Base-by-base conservation (phyloP, 2,329 filamentous ascomycete species). In the Aspergillus clavatus region DNA sequence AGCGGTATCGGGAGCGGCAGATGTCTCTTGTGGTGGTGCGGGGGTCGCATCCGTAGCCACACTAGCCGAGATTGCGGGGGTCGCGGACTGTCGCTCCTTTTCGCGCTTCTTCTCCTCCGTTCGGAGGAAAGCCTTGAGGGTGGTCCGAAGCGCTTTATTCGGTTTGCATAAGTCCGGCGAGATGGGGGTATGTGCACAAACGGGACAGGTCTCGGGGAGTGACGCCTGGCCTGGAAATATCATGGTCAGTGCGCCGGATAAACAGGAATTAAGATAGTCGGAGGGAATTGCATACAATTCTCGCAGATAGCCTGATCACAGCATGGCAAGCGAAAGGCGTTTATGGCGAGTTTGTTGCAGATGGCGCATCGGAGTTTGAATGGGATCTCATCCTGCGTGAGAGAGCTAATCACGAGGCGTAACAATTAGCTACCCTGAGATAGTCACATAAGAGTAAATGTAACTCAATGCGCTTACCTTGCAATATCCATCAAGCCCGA, bases 231-330 rank as follows among this genome's bases (percentile, higher is more conserved):
- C 83, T 91, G 54, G 16, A 38, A 26, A 26, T 8, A 23, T 27
- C 27, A 35, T 21, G 21, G 2, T n/a, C 40, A 14, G 23, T 3
- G 12, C 5, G 2, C 16, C 11, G 38, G n/a, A 45, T 21, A 10
- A 22, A 14, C 7, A 7, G 1, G n/a, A n/a, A n/a, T n/a, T 21
- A 11, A 40, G 21, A n/a, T 2, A 11, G 10, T 26, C n/a, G 5
- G 2, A 16, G 22, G n/a, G 2, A 33, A 8, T 24, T 7, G 69
- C 84, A 62, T 74, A 96, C 93, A 98, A 54, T 76, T 79, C 62
- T 91, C 86, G 75, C 93, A 97, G 47, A 97, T 95, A 31, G 87
- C 84, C 64, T 95, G 91, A 62, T 96, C 93, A 68, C 93, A 98
- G 71, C 93, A 98, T 1, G 90, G 88, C 22, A 96, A 76, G 52